These are phyloP conservation scores for Serendipita indica DNA, from an alignment of 768 basidiomycete species.

Conservation along the genomic window DNA sequence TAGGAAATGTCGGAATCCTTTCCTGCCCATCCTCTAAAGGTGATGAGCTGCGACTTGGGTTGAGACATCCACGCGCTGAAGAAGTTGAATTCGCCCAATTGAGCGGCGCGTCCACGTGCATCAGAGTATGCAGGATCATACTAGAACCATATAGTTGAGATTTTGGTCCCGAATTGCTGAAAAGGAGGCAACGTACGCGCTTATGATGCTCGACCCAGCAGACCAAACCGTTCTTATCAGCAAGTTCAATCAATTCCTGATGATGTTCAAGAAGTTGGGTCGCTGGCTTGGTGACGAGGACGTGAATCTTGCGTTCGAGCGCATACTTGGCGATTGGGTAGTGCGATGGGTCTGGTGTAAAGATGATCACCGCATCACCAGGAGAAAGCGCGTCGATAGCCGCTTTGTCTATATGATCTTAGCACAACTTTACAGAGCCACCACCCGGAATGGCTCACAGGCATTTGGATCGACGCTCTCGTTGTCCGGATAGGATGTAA, in stretches of 20 bases:
- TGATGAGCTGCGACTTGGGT: conserved; percentile 87
- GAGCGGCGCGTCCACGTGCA: conserved; percentile 59
- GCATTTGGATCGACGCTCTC: conserved; percentile 59
- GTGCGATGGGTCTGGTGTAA: conserved; percentile 88
- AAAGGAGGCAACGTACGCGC: conserved; percentile 30
- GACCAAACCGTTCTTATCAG: conserved; percentile 63
- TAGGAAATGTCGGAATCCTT: conserved; percentile 91
- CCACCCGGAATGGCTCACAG: conserved; percentile 41
- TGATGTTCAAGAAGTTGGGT: conserved; percentile 77
- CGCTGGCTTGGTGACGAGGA: conserved; percentile 86
- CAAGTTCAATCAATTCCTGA: conserved; percentile 57
- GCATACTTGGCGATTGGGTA: conserved; percentile 75
- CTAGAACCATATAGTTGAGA: conserved; percentile 16
- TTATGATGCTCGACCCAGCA: conserved; percentile 96
- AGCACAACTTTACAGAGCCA: conserved; percentile 6
- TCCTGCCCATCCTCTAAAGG: conserved; percentile 90
- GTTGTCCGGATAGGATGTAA: conserved; percentile 64
- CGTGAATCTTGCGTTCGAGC: conserved; percentile 71
- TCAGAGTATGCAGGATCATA: conserved; percentile 82
- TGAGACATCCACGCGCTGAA: conserved; percentile 98
- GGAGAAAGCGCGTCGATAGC: conserved; percentile 65
- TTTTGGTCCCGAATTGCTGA: not conserved
- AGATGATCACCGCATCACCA: conserved; percentile 83
- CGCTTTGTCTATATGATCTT: conserved; percentile 44
- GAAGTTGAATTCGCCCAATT: conserved; percentile 85